A percentile compares a stretch with the other conserved stretches of the same genome.
phyloP scores from a whole-genome alignment of 352 stramenopile species.

The Globisporangium polare region DNA sequence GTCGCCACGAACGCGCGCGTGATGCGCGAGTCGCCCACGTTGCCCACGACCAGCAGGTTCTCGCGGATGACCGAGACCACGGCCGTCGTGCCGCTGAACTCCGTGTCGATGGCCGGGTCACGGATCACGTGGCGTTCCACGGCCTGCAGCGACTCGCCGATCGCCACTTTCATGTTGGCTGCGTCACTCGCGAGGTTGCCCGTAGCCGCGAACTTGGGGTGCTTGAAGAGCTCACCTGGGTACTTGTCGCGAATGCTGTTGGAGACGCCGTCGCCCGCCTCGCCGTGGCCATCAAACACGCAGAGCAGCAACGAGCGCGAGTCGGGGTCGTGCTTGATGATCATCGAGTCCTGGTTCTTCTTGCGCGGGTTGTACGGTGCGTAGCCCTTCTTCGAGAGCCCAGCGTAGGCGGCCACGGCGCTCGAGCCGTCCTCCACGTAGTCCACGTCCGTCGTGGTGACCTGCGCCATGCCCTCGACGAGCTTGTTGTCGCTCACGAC shows the following conservation, averaged over 20 bases:
- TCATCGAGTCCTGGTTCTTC: constrained; percentile 97
- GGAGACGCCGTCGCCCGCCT: constrained; percentile 93
- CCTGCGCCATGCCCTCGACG: constrained; percentile 68
- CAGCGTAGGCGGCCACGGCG: constrained; percentile 63
- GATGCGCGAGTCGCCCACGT: constrained; percentile 97
- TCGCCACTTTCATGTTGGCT: constrained; percentile 46
- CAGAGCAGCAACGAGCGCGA: constrained; percentile 93
- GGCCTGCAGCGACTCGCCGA: constrained; percentile 40
- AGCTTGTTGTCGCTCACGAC: constrained; percentile 83
- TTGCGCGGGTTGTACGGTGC: constrained; percentile 95
- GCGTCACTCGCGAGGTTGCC: constrained; percentile 59
- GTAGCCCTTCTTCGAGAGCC: constrained; percentile 82
- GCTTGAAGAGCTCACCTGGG: constrained; percentile 87
- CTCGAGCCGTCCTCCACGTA: constrained; percentile 58
- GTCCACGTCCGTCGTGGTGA: constrained; percentile 57
- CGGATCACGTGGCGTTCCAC: constrained; percentile 85
- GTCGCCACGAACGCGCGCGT: constrained; percentile 75
- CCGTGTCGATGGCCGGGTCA: constrained; percentile 91
- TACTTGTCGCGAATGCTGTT: constrained; percentile 88
- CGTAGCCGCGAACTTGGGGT: constrained; percentile 70
- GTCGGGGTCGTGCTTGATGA: constrained; percentile 91
- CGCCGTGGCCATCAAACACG: constrained; percentile 96
- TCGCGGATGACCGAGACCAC: constrained; percentile 72
- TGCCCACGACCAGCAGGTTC: constrained; percentile 90
- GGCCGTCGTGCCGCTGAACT: constrained; percentile 89